Evolutionary conservation across 179 eudicot species (phyloP).

Genomic region (Silene coronaria): DNA sequence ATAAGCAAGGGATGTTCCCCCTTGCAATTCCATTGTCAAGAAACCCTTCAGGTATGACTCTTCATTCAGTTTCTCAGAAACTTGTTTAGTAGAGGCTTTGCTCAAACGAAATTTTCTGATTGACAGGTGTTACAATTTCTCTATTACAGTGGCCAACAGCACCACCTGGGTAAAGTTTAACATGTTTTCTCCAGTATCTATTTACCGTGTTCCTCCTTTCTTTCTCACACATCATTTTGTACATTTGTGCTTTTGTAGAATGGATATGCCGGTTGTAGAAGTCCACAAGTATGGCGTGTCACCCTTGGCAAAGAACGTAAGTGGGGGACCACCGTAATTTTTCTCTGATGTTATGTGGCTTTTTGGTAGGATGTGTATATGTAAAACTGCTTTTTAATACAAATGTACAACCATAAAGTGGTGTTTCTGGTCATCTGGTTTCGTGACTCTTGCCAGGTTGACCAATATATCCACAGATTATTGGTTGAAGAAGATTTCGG

Average conservation of each 20-base stretch:
- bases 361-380: not conserved
- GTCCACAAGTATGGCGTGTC: slow-evolving; percentile 73
- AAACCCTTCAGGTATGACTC: slow-evolving; percentile 50
- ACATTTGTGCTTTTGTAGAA: slow-evolving; percentile 34
- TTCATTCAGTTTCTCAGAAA: not conserved
- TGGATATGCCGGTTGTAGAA: slow-evolving; percentile 96
- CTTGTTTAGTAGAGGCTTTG: not conserved
- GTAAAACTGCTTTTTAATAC: not conserved
- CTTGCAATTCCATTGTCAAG: slow-evolving; percentile 76
- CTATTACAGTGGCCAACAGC: slow-evolving; percentile 95
- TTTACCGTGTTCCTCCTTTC: not conserved
- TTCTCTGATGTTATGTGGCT: not conserved
- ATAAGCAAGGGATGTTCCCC: slow-evolving; percentile 73
- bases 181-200: not conserved
- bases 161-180: slow-evolving; percentile 58
- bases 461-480: slow-evolving; percentile 84
- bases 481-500: slow-evolving; percentile 83
- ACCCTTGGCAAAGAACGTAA: slow-evolving; percentile 85
- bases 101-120: slow-evolving; percentile 12
- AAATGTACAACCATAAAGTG: not conserved
- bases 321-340: slow-evolving; percentile 23
- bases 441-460: slow-evolving; percentile 46
- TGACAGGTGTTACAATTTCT: slow-evolving; percentile 58
- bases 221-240: slow-evolving; percentile 19
- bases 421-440: not conserved